These are phyloP conservation scores for Nemania serpens DNA, from an alignment of 2,329 filamentous ascomycete genomes.

Conservation along the genomic window DNA sequence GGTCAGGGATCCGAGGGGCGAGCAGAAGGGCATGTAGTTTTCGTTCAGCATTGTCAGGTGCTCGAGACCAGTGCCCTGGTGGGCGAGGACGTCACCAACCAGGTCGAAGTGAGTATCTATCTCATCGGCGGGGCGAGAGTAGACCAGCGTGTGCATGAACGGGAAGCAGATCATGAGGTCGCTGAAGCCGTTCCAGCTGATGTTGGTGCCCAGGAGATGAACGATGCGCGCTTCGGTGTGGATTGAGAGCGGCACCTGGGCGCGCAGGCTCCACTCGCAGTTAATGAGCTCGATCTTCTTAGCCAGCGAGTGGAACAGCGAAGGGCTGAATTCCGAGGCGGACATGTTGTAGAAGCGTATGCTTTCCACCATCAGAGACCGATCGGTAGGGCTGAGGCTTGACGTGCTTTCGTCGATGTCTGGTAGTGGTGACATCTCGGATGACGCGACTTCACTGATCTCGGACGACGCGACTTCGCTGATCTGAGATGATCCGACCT, in stretches of 20 bases:
- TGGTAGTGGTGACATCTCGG: background rate
- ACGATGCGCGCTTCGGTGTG: background rate
- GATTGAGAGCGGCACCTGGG: background rate
- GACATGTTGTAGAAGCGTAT: background rate
- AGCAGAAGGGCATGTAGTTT: background rate
- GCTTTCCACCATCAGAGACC: background rate
- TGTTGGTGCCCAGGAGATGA: background rate
- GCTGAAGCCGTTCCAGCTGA: background rate
- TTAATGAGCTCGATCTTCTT: background rate
- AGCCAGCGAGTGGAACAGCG: background rate
- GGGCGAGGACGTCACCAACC: background rate
- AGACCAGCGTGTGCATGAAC: background rate
- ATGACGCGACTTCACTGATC: too few relatives aligned
- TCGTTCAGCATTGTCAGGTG: slow-evolving; percentile 4
- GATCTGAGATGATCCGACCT: too few relatives aligned
- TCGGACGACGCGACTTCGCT: too few relatives aligned
- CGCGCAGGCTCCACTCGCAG: background rate
- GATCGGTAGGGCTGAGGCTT: background rate
- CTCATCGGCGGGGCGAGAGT: background rate
- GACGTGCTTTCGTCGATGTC: background rate
- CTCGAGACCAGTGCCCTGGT: slow-evolving; percentile 2
- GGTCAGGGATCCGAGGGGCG: background rate
- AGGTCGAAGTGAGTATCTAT: background rate
- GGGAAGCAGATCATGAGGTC: background rate
- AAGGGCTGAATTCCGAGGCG: fast-evolving